Conservation (phyloP, 768 basidiomycete genomes). For the Termitomyces eurrhizus region DNA sequence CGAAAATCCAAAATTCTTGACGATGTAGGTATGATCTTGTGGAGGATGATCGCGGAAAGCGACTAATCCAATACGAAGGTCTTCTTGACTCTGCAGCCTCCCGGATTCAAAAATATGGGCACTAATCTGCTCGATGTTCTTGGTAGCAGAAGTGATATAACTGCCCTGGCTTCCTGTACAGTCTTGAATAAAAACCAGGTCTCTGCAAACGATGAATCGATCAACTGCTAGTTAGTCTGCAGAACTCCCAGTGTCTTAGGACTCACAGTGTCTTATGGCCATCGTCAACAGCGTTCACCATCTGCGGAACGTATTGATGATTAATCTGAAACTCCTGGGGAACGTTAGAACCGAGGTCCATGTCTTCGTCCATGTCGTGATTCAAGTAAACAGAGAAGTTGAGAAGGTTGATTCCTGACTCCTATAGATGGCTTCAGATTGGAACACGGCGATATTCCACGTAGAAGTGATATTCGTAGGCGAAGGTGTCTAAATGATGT, state of each 20-base stretch:
- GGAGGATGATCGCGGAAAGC: constrained; percentile 97
- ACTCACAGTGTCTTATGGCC: constrained; percentile 76
- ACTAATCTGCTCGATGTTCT: constrained; percentile 95
- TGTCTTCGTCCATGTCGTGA: constrained; percentile 71
- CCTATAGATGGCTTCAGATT: constrained; percentile 9
- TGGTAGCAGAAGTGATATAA: constrained; percentile 91
- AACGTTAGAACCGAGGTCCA: constrained; percentile 53
- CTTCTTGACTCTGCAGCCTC: constrained; percentile 80
- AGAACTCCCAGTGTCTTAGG: constrained; percentile 63
- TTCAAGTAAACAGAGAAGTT: constrained; percentile 14
- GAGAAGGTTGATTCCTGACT: constrained; percentile 8
- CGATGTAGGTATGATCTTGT: constrained; percentile 93
- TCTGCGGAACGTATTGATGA: constrained; percentile 28
- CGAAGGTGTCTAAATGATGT: constrained; percentile 15
- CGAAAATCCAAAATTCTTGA: constrained; percentile 92
- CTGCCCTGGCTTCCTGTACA: constrained; percentile 91
- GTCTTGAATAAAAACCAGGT: constrained; percentile 94
- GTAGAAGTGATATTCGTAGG: constrained; percentile 1
- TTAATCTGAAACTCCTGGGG: constrained; percentile 33
- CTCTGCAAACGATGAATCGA: constrained; percentile 39
- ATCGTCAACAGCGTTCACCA: constrained; percentile 23
- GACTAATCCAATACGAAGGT: constrained; percentile 87
- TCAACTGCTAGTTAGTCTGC: constrained; percentile 17
- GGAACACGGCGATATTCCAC: constrained; percentile 1
- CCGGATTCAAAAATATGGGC: constrained; percentile 94